A percentile compares a stretch with the other conserved stretches of the same genome.
phyloP scores from a whole-genome alignment of 1,139 yeast genomes.

The Taiozyma sp. region DNA sequence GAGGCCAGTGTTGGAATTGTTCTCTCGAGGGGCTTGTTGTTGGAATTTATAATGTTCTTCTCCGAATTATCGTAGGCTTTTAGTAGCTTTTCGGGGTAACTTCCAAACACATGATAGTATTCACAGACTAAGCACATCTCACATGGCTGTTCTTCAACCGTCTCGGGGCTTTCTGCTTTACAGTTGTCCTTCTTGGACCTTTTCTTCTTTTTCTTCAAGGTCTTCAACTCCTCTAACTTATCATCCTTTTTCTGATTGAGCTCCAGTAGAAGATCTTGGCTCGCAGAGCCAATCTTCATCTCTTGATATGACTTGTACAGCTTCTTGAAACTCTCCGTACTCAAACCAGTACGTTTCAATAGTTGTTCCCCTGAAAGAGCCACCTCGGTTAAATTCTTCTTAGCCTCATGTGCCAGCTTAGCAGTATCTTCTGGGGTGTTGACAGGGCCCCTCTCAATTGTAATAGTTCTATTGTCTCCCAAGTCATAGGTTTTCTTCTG shows the following conservation, averaged over 20 bases:
- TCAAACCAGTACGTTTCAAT: background rate
- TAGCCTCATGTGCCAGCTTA: background rate
- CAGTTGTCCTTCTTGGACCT: background rate
- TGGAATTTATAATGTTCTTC: background rate
- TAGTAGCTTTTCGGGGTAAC: conserved; percentile 43
- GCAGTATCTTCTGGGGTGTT: background rate
- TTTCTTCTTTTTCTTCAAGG: background rate
- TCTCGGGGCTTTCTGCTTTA: background rate
- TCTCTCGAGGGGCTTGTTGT: background rate
- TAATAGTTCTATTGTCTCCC: background rate
- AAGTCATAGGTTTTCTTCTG: background rate
- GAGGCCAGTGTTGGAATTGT: background rate
- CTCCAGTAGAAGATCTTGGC: background rate
- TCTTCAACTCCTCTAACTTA: background rate
- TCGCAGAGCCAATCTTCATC: background rate
- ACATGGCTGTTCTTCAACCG: conserved; percentile 1
- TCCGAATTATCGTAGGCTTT: conserved; percentile 36
- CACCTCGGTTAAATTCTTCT: background rate
- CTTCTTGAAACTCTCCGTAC: background rate
- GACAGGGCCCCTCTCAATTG: background rate
- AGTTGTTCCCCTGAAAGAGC: background rate
- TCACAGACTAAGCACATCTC: conserved; percentile 52
- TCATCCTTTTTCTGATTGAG: background rate
- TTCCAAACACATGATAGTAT: conserved; percentile 53
- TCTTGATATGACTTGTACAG: background rate